Evolutionary conservation across 371 early-diverging fungal species (phyloP).

Genomic region (Mucor plumbeus): DNA sequence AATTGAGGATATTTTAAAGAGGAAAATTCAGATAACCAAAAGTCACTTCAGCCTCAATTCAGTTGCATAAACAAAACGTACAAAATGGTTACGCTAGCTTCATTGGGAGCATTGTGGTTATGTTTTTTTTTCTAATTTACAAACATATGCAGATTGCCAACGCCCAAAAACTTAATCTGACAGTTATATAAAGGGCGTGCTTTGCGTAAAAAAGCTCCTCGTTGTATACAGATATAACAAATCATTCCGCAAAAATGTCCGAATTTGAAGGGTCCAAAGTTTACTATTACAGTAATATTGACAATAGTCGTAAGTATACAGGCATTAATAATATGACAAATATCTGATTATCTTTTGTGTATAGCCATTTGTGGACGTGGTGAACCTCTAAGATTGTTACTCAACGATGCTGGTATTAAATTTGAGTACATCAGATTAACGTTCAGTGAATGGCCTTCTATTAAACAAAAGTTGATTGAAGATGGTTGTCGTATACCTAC

Average conservation of each 20-base stretch:
- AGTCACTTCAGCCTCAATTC: no score
- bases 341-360: not conserved
- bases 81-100: no score
- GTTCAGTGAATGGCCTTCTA: slow-evolving; percentile 16
- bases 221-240: no score
- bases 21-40: no score
- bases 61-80: no score
- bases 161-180: no score
- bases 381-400: slow-evolving; percentile 29
- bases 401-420: slow-evolving; percentile 35
- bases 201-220: no score
- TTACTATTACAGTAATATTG: not conserved
- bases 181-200: no score
- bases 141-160: no score
- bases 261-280: slow-evolving; percentile 5
- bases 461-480: slow-evolving; percentile 18
- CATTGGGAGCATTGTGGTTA: no score
- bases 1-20: no score
- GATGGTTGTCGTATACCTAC: slow-evolving; percentile 16
- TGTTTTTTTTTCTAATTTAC: no score
- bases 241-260: not conserved
- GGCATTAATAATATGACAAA: not conserved
- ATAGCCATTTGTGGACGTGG: slow-evolving; percentile 31
- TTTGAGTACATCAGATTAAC: slow-evolving; percentile 27
- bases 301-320: not conserved